Evolutionary conservation across 805 yeast genomes (phyloP).

Genomic region (Starmerella roubikii): DNA sequence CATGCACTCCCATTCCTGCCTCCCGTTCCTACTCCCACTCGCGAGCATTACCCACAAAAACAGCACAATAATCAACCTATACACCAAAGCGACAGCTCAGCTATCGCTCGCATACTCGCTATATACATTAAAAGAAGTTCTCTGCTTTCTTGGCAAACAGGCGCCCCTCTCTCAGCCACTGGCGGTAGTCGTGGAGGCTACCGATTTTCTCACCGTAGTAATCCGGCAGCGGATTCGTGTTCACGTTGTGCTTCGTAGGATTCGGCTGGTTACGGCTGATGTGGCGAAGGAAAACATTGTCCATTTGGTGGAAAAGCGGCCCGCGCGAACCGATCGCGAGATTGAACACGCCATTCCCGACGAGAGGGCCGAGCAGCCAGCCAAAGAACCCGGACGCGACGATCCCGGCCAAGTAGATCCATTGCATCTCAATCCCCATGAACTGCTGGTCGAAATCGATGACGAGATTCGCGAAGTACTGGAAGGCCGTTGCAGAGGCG

Average conservation of each 20-base stretch:
- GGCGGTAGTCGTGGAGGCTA: slow-evolving; percentile 72
- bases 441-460: slow-evolving; percentile 78
- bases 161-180: slow-evolving; percentile 91
- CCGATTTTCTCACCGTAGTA: slow-evolving; percentile 94
- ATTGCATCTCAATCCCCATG: slow-evolving; percentile 80
- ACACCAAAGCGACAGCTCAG: too few relatives aligned
- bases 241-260: slow-evolving; percentile 68
- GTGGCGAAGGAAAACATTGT: slow-evolving; percentile 59
- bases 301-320: slow-evolving; percentile 34
- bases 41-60: too few relatives aligned
- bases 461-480: slow-evolving; percentile 62
- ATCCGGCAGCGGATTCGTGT: slow-evolving; percentile 90
- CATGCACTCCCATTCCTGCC: too few relatives aligned
- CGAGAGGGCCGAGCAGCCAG: slow-evolving; percentile 64
- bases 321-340: slow-evolving; percentile 20
- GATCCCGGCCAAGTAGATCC: slow-evolving; percentile 64
- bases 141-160: slow-evolving; percentile 41
- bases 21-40: too few relatives aligned
- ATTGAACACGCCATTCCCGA: slow-evolving; percentile 62
- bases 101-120: too few relatives aligned
- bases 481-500: slow-evolving; percentile 59
- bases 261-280: slow-evolving; percentile 74
- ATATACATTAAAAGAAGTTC: slow-evolving; percentile 21
- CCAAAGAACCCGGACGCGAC: slow-evolving; percentile 64
- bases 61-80: too few relatives aligned